Base-by-base conservation (phyloP, 2,329 filamentous ascomycete species). In the Alternaria viburni region DNA sequence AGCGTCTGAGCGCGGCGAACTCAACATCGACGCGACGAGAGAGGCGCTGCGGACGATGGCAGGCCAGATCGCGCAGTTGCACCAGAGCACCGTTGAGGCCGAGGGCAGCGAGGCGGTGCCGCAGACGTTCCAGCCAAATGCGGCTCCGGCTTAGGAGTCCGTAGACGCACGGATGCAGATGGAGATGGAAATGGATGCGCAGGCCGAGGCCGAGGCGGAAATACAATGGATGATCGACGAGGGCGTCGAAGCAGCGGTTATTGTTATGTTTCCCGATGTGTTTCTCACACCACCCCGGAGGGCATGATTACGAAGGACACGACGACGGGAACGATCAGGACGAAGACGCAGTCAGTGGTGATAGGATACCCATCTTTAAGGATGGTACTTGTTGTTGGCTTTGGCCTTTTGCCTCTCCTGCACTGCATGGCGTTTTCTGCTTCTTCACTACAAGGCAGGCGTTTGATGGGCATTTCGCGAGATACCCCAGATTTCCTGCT, bases 1-100 rank as follows among this genome's bases (percentile, higher is more conserved):
- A 71, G 89, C 87, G 46, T 86, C 90, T 52, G 90, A 92, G 72
- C 84, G 86, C 6, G 89, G 89, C 59, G 77, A 79, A 54, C 71
- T 78, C 43, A 76, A 77, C 58, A 74, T 78, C 43, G 76, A 77
- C 46, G 74, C 74, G 2, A 77, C 77, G 12, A 59, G 74, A 11
- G 73, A 76, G 49, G 74, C 75, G 9, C 67, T 79, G 43, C 57
- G 76, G 12, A 70, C 63, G 13, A 75, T 78, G 71, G 74, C 75
- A 0, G 74, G 71, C 41, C 73, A 73, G 44, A 67, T 77, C 28
- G 71, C 71, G 8, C 69, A 74, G 54, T 59, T 75, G 52, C 71
- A 68, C 21, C 68, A 70, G 54, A 55, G 67, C 58, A 45, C 50
- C 21, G 52, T 64, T 61, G 25, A 61, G 64, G 46, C 68, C 28